Evolutionary conservation across 2,329 filamentous ascomycete genomes (phyloP).

Genomic region (Stagonosporopsis chrysanthemi): DNA sequence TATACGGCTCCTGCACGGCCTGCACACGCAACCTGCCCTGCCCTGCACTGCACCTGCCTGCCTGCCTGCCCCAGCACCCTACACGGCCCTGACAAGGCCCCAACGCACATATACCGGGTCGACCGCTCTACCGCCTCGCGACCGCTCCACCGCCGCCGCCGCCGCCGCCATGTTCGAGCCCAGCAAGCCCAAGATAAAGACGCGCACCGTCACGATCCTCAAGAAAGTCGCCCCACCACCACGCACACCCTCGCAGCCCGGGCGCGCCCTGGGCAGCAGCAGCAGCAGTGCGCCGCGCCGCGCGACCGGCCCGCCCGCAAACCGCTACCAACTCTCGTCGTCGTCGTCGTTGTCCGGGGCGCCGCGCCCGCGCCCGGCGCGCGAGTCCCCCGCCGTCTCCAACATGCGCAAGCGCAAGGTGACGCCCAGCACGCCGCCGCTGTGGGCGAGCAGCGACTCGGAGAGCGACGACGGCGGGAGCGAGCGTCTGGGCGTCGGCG

Average conservation of each 20-base stretch:
- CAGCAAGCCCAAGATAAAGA: constrained; percentile 46
- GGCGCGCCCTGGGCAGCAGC: constrained; percentile 11
- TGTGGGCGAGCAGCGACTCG: constrained; percentile 43
- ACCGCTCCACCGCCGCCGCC: neutral
- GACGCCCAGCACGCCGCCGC: constrained; percentile 45
- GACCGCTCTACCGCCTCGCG: neutral
- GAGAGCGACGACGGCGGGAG: constrained; percentile 40
- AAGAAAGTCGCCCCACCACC: constrained; percentile 29
- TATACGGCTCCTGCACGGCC: no score
- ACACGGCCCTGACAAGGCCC: constrained; percentile 10
- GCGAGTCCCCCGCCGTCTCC: constrained; percentile 39
- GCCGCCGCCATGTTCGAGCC: constrained; percentile 37
- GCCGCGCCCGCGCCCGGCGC: constrained; percentile 25
- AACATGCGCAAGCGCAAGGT: constrained; percentile 45
- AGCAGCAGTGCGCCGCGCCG: constrained; percentile 17
- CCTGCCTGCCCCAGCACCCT: no score
- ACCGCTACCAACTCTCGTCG: constrained; percentile 39
- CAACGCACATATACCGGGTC: no score
- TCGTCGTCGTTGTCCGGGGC: constrained; percentile 15
- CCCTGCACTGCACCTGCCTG: no score
- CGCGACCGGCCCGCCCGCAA: constrained; percentile 31
- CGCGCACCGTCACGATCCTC: constrained; percentile 42
- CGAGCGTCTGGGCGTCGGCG: constrained; percentile 34
- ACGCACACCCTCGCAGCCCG: constrained; percentile 17
- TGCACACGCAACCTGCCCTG: no score